Percentiles rank a stretch among this genome's conserved stretches.
Evolutionary conservation across 1,284 basidiomycete species (phyloP).

Genomic region (Fomitiporia mediterranea): DNA sequence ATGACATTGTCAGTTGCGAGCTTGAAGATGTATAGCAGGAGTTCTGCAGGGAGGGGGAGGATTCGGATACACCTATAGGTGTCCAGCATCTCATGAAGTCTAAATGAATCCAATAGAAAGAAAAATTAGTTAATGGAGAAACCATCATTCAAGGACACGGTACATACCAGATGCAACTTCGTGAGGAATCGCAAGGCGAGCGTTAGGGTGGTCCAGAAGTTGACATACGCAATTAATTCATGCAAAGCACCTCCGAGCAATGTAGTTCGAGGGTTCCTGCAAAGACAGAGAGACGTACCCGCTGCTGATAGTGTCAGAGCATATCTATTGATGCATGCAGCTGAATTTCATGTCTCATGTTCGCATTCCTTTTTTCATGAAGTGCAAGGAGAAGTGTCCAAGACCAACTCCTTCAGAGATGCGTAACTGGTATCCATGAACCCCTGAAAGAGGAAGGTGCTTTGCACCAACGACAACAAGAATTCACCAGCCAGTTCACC

Average conservation of each 20-base stretch:
- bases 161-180: neutral
- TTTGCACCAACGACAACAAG: too few species aligned
- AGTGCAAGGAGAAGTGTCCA: too few species aligned
- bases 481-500: too few species aligned
- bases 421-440: too few species aligned
- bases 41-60: slow-evolving; percentile 6
- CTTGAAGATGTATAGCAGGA: slow-evolving; percentile 6
- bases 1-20: slow-evolving; percentile 2
- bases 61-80: neutral
- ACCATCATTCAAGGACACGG: too few species aligned
- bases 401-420: too few species aligned
- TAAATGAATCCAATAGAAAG: neutral
- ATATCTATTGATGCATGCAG: too few species aligned
- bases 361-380: too few species aligned
- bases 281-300: too few species aligned
- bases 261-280: neutral
- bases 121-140: neutral
- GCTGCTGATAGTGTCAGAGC: too few species aligned
- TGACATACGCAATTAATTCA: neutral
- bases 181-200: neutral
- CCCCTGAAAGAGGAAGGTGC: too few species aligned
- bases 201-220: neutral
- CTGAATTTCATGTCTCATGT: too few species aligned
- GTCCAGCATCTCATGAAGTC: neutral
- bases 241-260: neutral